Evolutionary conservation across 495 filamentous ascomycete species (phyloP), one percentile per base, ranked within the genome.

Genomic region (Tirmania nivea): DNA sequence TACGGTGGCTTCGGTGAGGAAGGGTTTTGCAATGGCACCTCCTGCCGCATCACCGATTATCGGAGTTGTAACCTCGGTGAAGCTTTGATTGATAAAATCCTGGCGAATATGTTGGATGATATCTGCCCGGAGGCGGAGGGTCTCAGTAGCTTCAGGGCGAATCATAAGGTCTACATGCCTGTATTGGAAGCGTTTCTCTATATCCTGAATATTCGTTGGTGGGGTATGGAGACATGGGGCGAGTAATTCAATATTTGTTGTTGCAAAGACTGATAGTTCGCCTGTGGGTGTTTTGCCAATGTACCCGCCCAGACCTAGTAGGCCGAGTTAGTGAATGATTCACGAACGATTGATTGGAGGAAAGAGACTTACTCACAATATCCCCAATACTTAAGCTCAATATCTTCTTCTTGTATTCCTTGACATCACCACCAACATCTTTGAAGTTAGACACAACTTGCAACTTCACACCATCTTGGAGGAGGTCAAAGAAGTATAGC

Each of bases 61-160:
- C 8, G 90, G 90, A 1, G 90, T 97, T 57, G 80, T 82, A 34
- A 96, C 84, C 65, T 95, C 84, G 55, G 86, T 70, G 58, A 94
- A 94, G 20, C 74, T 72, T 10, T 75, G 68, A 21, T 78, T 72
- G 42, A 80, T 62, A 50, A 97, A 73, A 65, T 82, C 86, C 48
- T 79, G 72, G 47, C 84, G 79, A 37, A 96, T 66, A 56, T 78
- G 75, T 49, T 80, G 78, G 48, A 84, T 76, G 49, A 97, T 75
- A 31, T 77, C 69, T 4, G 85, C 81, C 25, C 89, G 78, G 21
- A 89, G 70, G 35, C 75, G 75, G 53, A 95, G 67, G 20, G 76
- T 76, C 61, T 93, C 76, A n/a, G 72, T 70, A 8, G 77, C 68
- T n/a, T 68, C 62, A 17, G 68, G 73, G 64, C 88, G 81, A 31